Base-by-base conservation (phyloP, 73 alveolate genomes). In the Paramecium octaurelia region DNA sequence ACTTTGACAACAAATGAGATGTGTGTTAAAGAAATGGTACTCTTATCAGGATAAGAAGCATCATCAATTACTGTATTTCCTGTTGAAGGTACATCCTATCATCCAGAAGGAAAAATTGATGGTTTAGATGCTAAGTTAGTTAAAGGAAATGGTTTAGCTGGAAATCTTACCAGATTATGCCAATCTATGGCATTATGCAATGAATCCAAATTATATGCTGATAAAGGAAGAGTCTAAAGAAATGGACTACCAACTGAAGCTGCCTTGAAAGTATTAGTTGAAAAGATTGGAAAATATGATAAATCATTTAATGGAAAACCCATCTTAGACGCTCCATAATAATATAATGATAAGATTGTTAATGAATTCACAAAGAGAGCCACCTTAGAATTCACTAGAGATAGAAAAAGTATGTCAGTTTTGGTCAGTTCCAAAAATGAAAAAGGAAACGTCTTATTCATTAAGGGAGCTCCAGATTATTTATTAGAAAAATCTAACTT, bases 391-490 rank as follows among this genome's bases (percentile, higher is more conserved):
- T 98, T 98, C 94, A 90, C 99, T 23, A 93, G 98, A 7, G 99
- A 98, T 76, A 97, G 99, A 93, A 98, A 99, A 96, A 95, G 97
- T 94, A 98, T 99, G 99, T 93, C 99, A 29, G 97, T 97, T 8
- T 97, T 99, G 42, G 97, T 95, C 31, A 40, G 60, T 6, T 76
- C 43, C 10, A 48, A 86, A 38, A 92, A 92, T 88, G 94, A 95
- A 70, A 98, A 92, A 21, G 96, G 95, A 86, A 96, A 97, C 94
- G 86, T 94, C 12, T 96, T 99, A 8, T 96, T 97, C 44, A 96
- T 97, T 92, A 98, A 98, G 95, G 99, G 99, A 43, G 99, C 99
- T 20, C 99, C 99, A 8, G 99, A 97, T 92, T 96, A 97, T 91
- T 93, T 96, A 60, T 94, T 96, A 58, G 97, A 94, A 92, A 94